phyloP scores from a whole-genome alignment of 208 protist species.

The Porcisia deanei region DNA sequence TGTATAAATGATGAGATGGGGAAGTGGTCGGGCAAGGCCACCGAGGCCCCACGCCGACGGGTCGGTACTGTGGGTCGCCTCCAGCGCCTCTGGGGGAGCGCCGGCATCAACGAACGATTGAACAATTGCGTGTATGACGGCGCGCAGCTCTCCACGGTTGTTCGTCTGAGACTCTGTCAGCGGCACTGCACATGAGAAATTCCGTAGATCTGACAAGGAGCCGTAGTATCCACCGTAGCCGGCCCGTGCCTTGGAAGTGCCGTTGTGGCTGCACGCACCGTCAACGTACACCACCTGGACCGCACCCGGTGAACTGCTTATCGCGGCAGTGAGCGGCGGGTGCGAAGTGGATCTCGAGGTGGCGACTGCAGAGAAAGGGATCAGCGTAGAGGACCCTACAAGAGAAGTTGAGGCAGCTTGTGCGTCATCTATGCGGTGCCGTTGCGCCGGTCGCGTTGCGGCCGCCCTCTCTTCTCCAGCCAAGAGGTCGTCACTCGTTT shows the following conservation, averaged over 20 bases:
- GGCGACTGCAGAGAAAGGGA: not conserved
- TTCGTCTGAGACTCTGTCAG: slow-evolving; percentile 74
- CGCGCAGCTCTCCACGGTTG: slow-evolving; percentile 80
- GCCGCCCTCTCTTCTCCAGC: not conserved
- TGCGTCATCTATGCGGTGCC: not conserved
- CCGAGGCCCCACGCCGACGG: slow-evolving; percentile 6
- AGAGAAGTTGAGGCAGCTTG: not conserved
- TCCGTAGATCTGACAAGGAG: slow-evolving; percentile 49
- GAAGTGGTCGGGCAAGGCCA: slow-evolving; percentile 26
- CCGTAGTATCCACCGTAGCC: slow-evolving; percentile 87
- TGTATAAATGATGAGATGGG: slow-evolving; percentile 58
- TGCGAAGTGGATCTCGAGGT: not conserved
- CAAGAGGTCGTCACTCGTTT: not conserved
- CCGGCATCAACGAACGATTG: slow-evolving; percentile 42
- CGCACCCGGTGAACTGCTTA: not conserved
- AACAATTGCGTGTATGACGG: slow-evolving; percentile 75
- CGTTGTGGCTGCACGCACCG: slow-evolving; percentile 80
- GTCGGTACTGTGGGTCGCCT: slow-evolving; percentile 4
- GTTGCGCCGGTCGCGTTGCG: not conserved
- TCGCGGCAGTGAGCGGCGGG: not conserved
- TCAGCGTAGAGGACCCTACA: not conserved
- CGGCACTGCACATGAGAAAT: slow-evolving; percentile 67
- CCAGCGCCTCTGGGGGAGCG: slow-evolving; percentile 4
- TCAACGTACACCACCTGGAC: slow-evolving; percentile 77
- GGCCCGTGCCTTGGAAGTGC: slow-evolving; percentile 38